phyloP scores from a whole-genome alignment of 1,284 basidiomycete species.

The Malassezia obtusa region DNA sequence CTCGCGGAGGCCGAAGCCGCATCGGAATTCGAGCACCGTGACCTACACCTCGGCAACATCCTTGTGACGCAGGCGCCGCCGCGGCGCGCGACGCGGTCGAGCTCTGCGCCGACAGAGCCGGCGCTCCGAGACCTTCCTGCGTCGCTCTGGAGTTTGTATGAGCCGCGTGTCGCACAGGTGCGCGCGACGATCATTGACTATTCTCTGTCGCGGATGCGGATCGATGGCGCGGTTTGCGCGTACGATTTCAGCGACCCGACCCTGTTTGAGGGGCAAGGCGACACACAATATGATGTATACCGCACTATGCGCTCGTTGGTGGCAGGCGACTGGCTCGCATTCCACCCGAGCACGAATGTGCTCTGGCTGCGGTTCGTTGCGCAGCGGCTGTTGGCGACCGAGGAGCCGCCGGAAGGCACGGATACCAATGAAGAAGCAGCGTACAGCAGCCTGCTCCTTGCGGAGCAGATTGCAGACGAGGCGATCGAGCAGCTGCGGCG shows the following conservation, averaged over 20 bases:
- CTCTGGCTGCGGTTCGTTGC: constrained; percentile 79
- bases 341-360: constrained; percentile 72
- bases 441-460: constrained; percentile 3
- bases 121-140: not conserved
- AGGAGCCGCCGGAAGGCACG: not conserved
- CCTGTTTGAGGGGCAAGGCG: constrained; percentile 59
- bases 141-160: constrained; percentile 41
- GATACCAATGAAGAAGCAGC: not conserved
- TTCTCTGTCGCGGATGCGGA: constrained; percentile 62
- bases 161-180: constrained; percentile 54
- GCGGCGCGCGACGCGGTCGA: constrained; percentile 25
- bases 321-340: constrained; percentile 60
- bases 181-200: constrained; percentile 82
- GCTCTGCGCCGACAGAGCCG: not conserved
- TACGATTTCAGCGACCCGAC: constrained; percentile 45
- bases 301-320: constrained; percentile 67
- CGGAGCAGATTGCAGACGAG: constrained; percentile 15
- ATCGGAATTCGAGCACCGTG: constrained; percentile 87
- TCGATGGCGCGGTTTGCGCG: constrained; percentile 19
- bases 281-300: constrained; percentile 90
- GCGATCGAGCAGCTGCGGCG: constrained; percentile 7
- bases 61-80: constrained; percentile 54
- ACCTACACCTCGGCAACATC: constrained; percentile 96
- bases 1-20: constrained; percentile 68
- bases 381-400: constrained; percentile 56